Evolutionary conservation across 2,329 filamentous ascomycete genomes (phyloP), one percentile per base, ranked within the genome.

Genomic region (Eutypella sp.): DNA sequence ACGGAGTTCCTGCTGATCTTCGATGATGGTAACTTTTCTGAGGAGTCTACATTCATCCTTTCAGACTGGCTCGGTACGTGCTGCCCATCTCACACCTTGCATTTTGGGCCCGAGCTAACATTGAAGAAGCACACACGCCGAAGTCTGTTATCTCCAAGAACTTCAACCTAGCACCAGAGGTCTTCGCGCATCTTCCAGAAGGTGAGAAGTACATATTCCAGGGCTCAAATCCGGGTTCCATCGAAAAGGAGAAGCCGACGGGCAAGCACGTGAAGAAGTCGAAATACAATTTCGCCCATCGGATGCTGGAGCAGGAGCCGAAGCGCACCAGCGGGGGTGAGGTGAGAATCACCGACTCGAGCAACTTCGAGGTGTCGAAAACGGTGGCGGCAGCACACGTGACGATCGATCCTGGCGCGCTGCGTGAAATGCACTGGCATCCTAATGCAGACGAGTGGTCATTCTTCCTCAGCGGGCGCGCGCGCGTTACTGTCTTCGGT

Each of bases 371-470:
- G 24, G 76, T 89, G 49, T 87, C 85, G 39, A 82, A 79, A 63
- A 86, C 82, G 0, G 77, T 90, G 18, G 84, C 86, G 0, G 85
- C 86, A 1, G 87, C 85, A 1, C 77, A 89, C 57, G 76, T 87
- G 16, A 77, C 78, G 31, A 86, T 91, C 49, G 71, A 85, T 52
- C 85, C 86, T 0, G 84, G 84, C 13, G 84, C 83, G 0, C 71
- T 90, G 60, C 78, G 86, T 9, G 86, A 89, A 67, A 89, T 91
- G 75, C 87, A 91, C 69, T 91, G 87, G 87, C 87, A 91, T 59
- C 85, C 85, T 1, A 82, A 80, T 38, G 85, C 85, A 11, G 87
- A 90, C 57, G 86, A 90, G 63, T 91, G 86, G 86, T 86, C 81
- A 6, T 91, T 87, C 66, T 89, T 91, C 70, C 79, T 91, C 61